Evolutionary conservation across 2,329 filamentous ascomycete species (phyloP), one percentile per base, ranked within the genome.

Genomic region (Sphaerulina populicola): DNA sequence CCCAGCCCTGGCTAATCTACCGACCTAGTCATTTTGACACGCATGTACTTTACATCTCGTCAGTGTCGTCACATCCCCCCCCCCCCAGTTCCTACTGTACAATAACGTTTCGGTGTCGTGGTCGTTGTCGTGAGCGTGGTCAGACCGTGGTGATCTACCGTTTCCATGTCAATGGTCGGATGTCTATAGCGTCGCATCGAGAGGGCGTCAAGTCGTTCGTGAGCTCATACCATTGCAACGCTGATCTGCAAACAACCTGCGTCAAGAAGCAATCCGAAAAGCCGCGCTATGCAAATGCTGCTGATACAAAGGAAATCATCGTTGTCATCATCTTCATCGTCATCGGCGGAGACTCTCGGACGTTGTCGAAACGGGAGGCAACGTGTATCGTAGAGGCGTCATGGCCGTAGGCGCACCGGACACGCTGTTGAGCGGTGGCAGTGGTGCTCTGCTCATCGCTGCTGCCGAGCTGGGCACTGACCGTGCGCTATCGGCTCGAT

Each of bases 401-500:
- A 27, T 27, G 23, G 23, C 23, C 7, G 47, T 33, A 4, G 55
- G 55, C 8, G 54, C 51, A 23, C 60, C 56, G 4, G 59, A 58
- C 39, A 64, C 53, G 29, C 65, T 59, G 38, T 58, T 52, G 11
- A 66, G 50, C 4, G 64, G 60, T 12, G 64, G 64, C 12, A 65
- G 54, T 14, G 60, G 53, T 37, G 53, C 52, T 44, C 61, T 52
- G 41, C 49, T 39, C 41, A 59, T 33, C 10, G 50, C 33, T 12
- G 50, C 33, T 12, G 53, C 47, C 29, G 58, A 38, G 12, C 52
- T 47, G 6, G 62, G 57, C 9, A 64, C 57, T 5, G 61, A 62
- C 15, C 64, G 58, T 14, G 63, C 64, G 49, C 62, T 65, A 53
- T 68, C 65, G 8, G 64, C 64, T 38, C 65, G 50, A 14, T 56